Base-by-base conservation (phyloP, 2,329 filamentous ascomycete species). In the Esteya vermicola region DNA sequence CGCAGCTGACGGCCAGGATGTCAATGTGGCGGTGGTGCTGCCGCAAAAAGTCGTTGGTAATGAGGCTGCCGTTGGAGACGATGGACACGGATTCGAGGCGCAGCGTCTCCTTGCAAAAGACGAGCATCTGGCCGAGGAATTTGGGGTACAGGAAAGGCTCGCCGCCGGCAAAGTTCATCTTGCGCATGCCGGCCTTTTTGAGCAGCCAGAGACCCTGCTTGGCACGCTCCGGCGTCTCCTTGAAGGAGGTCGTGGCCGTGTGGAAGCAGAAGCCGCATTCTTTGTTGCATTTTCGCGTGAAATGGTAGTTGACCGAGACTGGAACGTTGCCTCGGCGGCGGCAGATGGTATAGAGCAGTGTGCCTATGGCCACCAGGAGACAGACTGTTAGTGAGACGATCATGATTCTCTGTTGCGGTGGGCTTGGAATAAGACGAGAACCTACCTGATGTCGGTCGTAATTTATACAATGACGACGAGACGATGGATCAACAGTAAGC, bases 1-100 rank as follows among this genome's bases (percentile, higher is more conserved):
- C 34, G 34, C 34, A 36, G 34, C 34, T 36, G 23, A 36, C 34
- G 34, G 34, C 34, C 9, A 36, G 34, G 12, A 36, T 36, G 23
- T 36, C 34, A 26, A 36, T 27, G 34, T 19, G 13, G 14, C 16
- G 16, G n/a, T n/a, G 22, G 23, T 36, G 13, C 34, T 27, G 10
- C 8, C 19, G 22, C 23, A 36, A 16, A 18, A 26, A 36, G 14
- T 6, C 14, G 4, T n/a, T 22, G 14, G 12, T 9, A n/a, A 36
- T 19, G n/a, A 19, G 26, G 34, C 34, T 36, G 6, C 34, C 34
- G 34, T 36, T 36, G 13, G 22, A 26, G 18, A 36, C 34, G 14
- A 36, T 36, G 7, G 34, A 36, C 22, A 36, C 26, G 4, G 35
- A 37, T 19, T 28, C 35, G 7, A 37, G 25, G 14, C 16, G 16